Evolutionary conservation across 73 alveolate genomes (phyloP), one percentile per base, ranked within the genome.

Genomic region (Paramecium bursaria): DNA sequence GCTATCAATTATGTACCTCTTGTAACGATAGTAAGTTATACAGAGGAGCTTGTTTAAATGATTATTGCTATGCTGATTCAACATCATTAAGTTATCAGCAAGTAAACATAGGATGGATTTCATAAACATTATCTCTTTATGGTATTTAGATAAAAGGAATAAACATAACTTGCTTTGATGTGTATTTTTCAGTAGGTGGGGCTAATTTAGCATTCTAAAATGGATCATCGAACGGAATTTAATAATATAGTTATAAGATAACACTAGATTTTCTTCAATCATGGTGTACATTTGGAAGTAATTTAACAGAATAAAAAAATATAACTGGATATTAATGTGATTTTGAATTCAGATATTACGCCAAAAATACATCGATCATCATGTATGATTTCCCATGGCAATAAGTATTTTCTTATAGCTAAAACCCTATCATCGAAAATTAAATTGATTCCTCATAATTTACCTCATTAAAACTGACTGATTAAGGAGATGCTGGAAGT

Each of bases 31-130:
- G 76, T n/a, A 57, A 44, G 4, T 29, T 57, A 4, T 57, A 57
- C 31, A 4, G 26, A 57, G 76, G 76, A 9, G 52, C n/a, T 1
- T 57, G 76, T 30, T 1, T 29, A 27, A 11, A 30, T 57, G 76
- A 57, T 30, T 57, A 11, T 26, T 57, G 76, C 30, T 57, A 11
- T n/a, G 26, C 26, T 27, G 76, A 57, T 57, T 48, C 76, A 29
- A 44, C 50, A 2, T 25, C 50, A 13, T n/a, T 57, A 3, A 57
- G 50, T 25, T 48, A 27, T 3, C 26, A 29, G 26, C 17, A 57
- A 57, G 39, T 57, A 0, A 29, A 27, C 7, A 21, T 23, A 6
- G 76, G 76, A 11, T 57, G 76, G 76, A 57, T 57, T 3, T 57
- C 49, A 27, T 33, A 57, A 57, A 17, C 10, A 10, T 25, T 1